A percentile compares a stretch with the other conserved stretches of the same genome.
Conservation (phyloP, 192 early-diverging fungal genomes). For the Backusella mclennaniae region DNA sequence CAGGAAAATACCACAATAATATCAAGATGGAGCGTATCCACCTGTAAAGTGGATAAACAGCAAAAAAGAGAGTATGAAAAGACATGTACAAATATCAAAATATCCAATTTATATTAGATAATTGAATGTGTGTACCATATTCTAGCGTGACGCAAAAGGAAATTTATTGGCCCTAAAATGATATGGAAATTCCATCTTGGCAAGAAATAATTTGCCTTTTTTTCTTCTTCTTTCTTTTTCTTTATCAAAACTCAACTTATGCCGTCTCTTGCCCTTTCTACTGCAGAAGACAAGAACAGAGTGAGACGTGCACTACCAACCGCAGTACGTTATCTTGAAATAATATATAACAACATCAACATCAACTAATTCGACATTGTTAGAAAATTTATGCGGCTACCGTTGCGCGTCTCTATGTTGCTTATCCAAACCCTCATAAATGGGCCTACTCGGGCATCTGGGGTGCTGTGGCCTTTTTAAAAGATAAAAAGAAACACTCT, state of each 20-base stretch:
- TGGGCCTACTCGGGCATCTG: constrained; percentile 75
- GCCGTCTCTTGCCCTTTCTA: constrained; percentile 36
- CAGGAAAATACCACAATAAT: neutral
- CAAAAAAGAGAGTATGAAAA: neutral
- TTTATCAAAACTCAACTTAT: constrained; percentile 25
- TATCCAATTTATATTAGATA: neutral
- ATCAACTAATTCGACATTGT: constrained; percentile 4
- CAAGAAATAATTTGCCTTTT: constrained; percentile 2
- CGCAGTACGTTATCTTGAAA: constrained; percentile 15
- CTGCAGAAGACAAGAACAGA: constrained; percentile 38
- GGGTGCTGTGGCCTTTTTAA: constrained; percentile 70
- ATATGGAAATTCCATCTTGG: neutral
- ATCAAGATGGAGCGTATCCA: no score
- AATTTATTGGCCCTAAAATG: neutral
- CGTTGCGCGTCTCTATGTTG: constrained; percentile 76
- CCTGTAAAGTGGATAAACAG: neutral
- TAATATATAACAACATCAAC: neutral
- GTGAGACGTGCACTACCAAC: constrained; percentile 29
- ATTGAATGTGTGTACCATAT: neutral
- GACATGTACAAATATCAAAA: neutral
- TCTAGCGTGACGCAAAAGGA: neutral
- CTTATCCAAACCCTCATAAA: constrained; percentile 59
- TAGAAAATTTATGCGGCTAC: constrained; percentile 82
- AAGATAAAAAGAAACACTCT: constrained; percentile 62
- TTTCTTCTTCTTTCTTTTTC: constrained; percentile 13